Conservation (phyloP, 169 alveolate genomes). For the Plasmodium inui region DNA sequence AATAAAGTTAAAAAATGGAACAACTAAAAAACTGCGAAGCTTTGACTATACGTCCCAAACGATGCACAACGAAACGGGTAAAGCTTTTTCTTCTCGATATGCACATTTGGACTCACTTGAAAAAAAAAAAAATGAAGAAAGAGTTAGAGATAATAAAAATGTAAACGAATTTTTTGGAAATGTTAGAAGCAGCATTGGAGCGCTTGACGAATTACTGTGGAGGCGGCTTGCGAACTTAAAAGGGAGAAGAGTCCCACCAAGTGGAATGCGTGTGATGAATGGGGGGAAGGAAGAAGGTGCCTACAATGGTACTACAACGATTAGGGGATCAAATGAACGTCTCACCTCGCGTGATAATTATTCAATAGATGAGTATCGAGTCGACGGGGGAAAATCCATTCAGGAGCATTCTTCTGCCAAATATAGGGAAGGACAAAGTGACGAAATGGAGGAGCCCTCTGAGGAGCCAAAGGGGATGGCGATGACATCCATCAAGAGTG, state of each 20-base stretch:
- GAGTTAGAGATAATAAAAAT: neutral
- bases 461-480: neutral
- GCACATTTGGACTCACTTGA: neutral
- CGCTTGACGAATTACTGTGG: conserved; percentile 1
- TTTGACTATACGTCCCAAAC: neutral
- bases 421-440: neutral
- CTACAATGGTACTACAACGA: neutral
- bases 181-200: neutral
- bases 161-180: neutral
- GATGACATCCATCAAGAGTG: neutral
- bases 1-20: conserved; percentile 15
- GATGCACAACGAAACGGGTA: neutral
- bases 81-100: neutral
- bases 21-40: neutral
- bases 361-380: neutral
- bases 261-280: neutral
- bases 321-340: neutral
- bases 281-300: neutral
- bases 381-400: neutral
- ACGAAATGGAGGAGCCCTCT: neutral
- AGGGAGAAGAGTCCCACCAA: neutral
- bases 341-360: neutral
- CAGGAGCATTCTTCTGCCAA: neutral
- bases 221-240: neutral
- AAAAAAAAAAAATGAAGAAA: conserved; percentile 1